Evolutionary conservation across 805 yeast species (phyloP).

Genomic region (Torulaspora maleeae): DNA sequence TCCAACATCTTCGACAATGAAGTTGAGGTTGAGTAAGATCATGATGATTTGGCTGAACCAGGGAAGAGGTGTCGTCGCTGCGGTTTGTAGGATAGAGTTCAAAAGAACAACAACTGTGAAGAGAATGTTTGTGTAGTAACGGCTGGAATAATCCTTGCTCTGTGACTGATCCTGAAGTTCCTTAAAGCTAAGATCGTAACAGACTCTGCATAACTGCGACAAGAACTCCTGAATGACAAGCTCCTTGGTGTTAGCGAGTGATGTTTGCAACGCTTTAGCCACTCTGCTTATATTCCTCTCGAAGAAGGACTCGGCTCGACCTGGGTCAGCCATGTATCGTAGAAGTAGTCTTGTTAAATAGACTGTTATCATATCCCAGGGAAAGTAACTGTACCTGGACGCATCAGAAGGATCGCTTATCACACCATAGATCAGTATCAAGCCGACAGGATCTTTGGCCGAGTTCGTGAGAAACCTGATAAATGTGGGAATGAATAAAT

Average conservation of each 20-base stretch:
- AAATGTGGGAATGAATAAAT: slow-evolving; percentile 26
- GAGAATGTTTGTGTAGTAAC: slow-evolving; percentile 19
- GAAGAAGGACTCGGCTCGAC: slow-evolving; percentile 4
- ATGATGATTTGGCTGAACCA: slow-evolving; percentile 18
- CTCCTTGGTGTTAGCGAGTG: slow-evolving; percentile 9
- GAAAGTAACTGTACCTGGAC: slow-evolving; percentile 1
- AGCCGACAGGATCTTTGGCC: not conserved
- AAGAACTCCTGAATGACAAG: slow-evolving; percentile 7
- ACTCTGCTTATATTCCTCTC: slow-evolving; percentile 20
- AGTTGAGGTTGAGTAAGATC: slow-evolving; percentile 22
- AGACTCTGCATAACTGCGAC: slow-evolving; percentile 8
- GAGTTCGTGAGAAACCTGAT: slow-evolving; percentile 1
- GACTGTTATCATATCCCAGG: slow-evolving; percentile 17
- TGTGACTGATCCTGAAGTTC: slow-evolving; percentile 14
- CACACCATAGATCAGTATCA: slow-evolving; percentile 16
- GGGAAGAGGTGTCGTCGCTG: slow-evolving; percentile 2
- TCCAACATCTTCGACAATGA: slow-evolving; percentile 25
- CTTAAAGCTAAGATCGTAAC: slow-evolving; percentile 12
- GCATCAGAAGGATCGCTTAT: slow-evolving; percentile 9
- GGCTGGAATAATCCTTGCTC: slow-evolving; percentile 13
- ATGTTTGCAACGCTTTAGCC: slow-evolving; percentile 20
- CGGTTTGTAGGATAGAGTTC: slow-evolving; percentile 15
- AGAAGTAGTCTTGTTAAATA: slow-evolving; percentile 15
- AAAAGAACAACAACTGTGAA: slow-evolving; percentile 20
- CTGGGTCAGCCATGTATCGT: slow-evolving; percentile 9